Conservation (phyloP, 2,329 filamentous ascomycete species). For the Colletotrichum tanaceti region DNA sequence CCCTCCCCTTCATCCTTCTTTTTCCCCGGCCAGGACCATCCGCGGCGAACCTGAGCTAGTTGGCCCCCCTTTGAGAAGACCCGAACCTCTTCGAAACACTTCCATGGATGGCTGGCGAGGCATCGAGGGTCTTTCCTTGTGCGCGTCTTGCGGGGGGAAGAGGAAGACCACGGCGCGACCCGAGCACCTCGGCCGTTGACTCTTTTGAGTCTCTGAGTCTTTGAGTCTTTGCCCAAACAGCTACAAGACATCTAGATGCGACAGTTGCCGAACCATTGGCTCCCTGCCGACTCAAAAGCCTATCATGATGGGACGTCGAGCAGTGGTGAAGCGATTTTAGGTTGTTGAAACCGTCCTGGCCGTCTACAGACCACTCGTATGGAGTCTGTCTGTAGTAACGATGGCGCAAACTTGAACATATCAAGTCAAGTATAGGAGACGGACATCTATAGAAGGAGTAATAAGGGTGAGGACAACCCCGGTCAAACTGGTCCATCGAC, state of each 20-base stretch:
- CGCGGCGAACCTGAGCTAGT: constrained; percentile 8
- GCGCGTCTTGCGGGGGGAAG: background rate
- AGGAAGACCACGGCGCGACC: constrained; percentile 24
- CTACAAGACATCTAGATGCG: constrained; percentile 1
- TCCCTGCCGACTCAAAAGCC: background rate
- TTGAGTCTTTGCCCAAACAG: background rate
- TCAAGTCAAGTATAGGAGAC: background rate
- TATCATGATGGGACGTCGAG: background rate
- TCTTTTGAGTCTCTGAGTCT: no score
- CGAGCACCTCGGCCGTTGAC: constrained; percentile 10
- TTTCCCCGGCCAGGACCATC: constrained; percentile 6
- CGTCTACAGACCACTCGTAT: no score
- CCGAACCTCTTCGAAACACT: constrained; percentile 35
- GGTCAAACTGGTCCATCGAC: background rate
- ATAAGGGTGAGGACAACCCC: background rate
- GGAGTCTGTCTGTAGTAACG: background rate
- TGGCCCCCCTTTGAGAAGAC: constrained; percentile 17
- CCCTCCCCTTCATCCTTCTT: background rate
- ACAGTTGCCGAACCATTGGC: constrained; percentile 11
- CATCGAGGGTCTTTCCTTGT: constrained; percentile 16
- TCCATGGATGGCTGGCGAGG: constrained; percentile 4
- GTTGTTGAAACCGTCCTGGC: constrained; percentile 6
- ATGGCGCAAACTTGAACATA: background rate
- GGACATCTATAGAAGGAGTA: background rate
- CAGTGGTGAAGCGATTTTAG: background rate